phyloP scores from a whole-genome alignment of 805 yeast genomes.

The Nakazawaea ambrosiae region DNA sequence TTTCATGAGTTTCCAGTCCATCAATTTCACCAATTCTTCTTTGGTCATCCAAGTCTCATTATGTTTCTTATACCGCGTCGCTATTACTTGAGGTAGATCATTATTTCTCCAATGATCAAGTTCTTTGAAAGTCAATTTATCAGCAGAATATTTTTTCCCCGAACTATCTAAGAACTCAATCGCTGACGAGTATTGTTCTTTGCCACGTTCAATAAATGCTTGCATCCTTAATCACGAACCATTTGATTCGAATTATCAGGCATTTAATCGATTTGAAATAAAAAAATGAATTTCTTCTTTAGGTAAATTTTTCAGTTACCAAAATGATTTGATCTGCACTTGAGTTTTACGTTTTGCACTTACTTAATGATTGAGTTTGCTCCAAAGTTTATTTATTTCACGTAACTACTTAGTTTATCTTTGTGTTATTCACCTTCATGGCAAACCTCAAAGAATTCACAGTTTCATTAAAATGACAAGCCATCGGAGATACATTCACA shows the following conservation, averaged over 20 bases:
- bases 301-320: no score
- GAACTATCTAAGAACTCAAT: neutral
- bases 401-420: no score
- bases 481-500: conserved; percentile 74
- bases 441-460: conserved; percentile 86
- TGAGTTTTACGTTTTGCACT: no score
- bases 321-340: no score
- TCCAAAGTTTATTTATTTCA: no score
- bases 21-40: conserved; percentile 30
- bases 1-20: conserved; percentile 42
- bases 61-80: conserved; percentile 16
- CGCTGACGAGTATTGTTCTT: neutral
- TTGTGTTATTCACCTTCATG: conserved; percentile 63
- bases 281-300: no score
- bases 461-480: conserved; percentile 63
- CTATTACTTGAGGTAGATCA: conserved; percentile 24
- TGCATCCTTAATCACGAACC: no score
- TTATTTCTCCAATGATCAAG: conserved; percentile 31
- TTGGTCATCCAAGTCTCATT: conserved; percentile 25
- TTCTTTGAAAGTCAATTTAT: conserved; percentile 21
- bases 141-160: conserved; percentile 13
- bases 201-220: conserved; percentile 1
- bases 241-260: no score
- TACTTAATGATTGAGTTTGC: no score
- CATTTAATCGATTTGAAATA: no score